These are phyloP conservation scores for Vanilla planifolia DNA, from an alignment of 106 monocot species.

Conservation along the genomic window DNA sequence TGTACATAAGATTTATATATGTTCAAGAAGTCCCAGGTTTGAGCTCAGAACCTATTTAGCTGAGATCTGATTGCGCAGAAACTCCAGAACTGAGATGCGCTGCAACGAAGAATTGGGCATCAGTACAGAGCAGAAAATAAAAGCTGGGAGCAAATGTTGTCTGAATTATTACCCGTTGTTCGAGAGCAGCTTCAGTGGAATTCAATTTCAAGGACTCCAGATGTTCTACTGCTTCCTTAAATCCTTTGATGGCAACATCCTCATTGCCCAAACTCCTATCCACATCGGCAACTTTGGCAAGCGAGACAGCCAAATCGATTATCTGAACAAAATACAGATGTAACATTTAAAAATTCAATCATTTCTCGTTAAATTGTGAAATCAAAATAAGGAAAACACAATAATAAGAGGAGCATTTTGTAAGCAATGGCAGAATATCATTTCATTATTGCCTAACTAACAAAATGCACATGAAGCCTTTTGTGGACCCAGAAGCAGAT, in stretches of 20 bases:
- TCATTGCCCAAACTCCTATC: slow-evolving; percentile 72
- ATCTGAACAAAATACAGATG: slow-evolving; percentile 20
- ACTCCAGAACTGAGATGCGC: slow-evolving; percentile 65
- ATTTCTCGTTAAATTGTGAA: no score
- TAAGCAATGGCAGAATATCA: no score
- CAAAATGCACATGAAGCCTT: no score
- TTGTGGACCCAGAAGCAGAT: no score
- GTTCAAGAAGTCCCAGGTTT: no score
- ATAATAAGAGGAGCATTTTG: no score
- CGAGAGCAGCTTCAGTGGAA: slow-evolving; percentile 41
- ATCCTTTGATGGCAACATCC: slow-evolving; percentile 47
- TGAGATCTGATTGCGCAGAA: slow-evolving; percentile 53
- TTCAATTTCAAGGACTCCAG: slow-evolving; percentile 78
- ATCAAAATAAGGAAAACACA: no score
- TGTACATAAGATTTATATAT: no score
- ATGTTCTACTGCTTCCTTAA: slow-evolving; percentile 73
- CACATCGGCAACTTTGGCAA: slow-evolving; percentile 93
- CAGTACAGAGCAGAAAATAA: not conserved
- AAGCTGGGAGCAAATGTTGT: not conserved
- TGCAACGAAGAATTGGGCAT: slow-evolving; percentile 19
- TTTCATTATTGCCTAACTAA: no score
- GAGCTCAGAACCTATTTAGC: no score
- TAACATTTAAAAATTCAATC: not conserved
- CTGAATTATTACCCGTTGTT: slow-evolving; percentile 54
- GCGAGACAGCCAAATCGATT: slow-evolving; percentile 79